Base-by-base conservation (phyloP, 768 basidiomycete species). In the Suillus decipiens region DNA sequence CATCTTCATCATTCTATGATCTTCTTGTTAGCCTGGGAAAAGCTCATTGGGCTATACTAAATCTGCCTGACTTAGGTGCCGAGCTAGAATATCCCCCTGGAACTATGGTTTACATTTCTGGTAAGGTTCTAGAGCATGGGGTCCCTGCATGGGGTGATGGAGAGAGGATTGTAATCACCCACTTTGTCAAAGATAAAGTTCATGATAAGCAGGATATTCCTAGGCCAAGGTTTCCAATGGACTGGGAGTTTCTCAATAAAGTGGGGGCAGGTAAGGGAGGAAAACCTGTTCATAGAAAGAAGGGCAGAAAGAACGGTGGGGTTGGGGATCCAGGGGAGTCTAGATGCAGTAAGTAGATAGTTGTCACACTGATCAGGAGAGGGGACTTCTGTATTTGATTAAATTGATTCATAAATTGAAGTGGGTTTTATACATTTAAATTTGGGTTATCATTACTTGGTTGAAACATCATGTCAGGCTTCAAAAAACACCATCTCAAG, bases 1-100 rank as follows among this genome's bases (percentile, higher is more conserved):
- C 24, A 3, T 55, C 62, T 0, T 10, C 62, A 10, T 42, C 62
- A 24, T 24, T 47, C 31, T 58, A 45, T 4, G 43, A 62, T 12
- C 43, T 56, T n/a, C 9, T 62, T 22, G 43, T 62, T 9, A 62
- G 61, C 43, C 22, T 62, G 3, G 53, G 61, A 42, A 34, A 59
- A 39, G 41, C 12, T 31, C 54, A 45, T 12, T 14, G 12, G n/a
- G 61, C 54, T 14, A n/a, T 24, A 12, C 28, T 63, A 12, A 12
- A 48, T 48, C 22, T 63, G 39, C 11, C 22, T 4, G 55, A 63
- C 22, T 28, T 58, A 5, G 54, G 22, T 17, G 34, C 61, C 7
- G 4, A 45, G 12, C 37, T 63, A 24, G 17, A 8, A n/a, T 57
- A 62, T 14, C 0, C 6, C 14, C 55, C 61, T 34, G 55, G 61